Conservation (phyloP, 345 rosid genomes). For the Gossypium longicalyx region DNA sequence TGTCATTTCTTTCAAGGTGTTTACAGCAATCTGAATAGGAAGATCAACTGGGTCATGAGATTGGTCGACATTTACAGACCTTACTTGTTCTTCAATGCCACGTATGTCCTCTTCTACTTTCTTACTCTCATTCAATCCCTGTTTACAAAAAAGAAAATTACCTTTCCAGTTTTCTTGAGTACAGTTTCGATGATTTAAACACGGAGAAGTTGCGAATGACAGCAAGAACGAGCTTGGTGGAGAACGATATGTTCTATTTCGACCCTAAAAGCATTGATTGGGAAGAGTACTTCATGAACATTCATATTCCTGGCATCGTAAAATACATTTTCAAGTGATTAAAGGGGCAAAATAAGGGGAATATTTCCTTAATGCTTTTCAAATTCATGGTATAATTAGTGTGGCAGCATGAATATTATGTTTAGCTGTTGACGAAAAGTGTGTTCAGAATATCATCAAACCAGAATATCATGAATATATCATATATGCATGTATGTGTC, state of each 20-base stretch:
- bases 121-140: too few species aligned
- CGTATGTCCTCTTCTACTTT: conserved; percentile 40
- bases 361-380: not conserved
- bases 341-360: not conserved
- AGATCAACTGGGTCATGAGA: conserved; percentile 55
- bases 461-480: not conserved
- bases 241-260: conserved; percentile 12
- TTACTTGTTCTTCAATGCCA: conserved; percentile 65
- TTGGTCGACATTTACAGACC: conserved; percentile 72
- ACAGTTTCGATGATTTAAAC: conserved; percentile 27
- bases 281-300: conserved; percentile 20
- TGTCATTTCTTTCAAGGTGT: conserved; percentile 38
- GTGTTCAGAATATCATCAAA: not conserved
- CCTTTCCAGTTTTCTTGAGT: not conserved
- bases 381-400: not conserved
- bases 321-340: conserved; percentile 6
- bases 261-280: conserved; percentile 21
- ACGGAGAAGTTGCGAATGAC: conserved; percentile 22
- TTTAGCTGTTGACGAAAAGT: not conserved
- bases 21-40: conserved; percentile 41
- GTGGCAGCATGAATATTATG: not conserved
- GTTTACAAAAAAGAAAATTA: too few species aligned
- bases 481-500: not conserved
- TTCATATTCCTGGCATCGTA: conserved; percentile 18
- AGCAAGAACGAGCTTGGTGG: conserved; percentile 13